These are phyloP conservation scores for Lobulomyces angularis DNA, from an alignment of 192 early-diverging fungal species.

Conservation along the genomic window DNA sequence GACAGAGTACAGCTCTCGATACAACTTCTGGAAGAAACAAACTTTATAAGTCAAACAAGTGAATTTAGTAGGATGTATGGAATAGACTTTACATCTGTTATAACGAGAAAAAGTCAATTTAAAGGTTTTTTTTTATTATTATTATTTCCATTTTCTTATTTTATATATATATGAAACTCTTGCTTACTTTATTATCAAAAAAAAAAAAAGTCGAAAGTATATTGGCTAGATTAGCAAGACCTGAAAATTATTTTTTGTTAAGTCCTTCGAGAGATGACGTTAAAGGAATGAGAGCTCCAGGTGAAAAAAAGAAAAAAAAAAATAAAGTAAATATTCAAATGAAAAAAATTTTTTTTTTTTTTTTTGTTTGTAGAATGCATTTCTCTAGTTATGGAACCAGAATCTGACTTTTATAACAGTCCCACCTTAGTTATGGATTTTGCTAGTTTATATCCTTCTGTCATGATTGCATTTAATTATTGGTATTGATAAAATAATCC, in stretches of 20 bases:
- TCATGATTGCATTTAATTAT: constrained; percentile 95
- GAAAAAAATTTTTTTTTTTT: no score
- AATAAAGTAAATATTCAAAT: no score
- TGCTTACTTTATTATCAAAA: no score
- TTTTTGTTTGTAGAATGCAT: no score
- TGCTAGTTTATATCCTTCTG: constrained; percentile 83
- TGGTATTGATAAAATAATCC: constrained; percentile 36
- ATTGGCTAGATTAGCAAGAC: constrained; percentile 36
- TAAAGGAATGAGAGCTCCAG: constrained; percentile 1
- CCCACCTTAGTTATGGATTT: constrained; percentile 87
- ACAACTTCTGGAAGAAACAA: constrained; percentile 58
- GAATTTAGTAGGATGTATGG: constrained; percentile 89
- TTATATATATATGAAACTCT: no score
- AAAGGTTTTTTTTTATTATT: no score
- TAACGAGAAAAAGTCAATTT: constrained; percentile 84
- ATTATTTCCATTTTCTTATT: no score
- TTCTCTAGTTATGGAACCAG: constrained; percentile 83
- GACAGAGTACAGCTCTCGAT: constrained; percentile 53
- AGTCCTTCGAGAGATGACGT: constrained; percentile 66
- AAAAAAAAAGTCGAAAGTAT: constrained; percentile 84
- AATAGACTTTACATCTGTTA: constrained; percentile 73
- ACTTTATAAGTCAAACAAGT: constrained; percentile 51
- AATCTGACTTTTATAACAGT: constrained; percentile 66
- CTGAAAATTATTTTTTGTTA: constrained; percentile 66
- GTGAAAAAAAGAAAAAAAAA: no score